Percentiles rank a stretch among this genome's conserved stretches.
phyloP scores from a whole-genome alignment of 2,329 filamentous ascomycete genomes.

The Ophiocordyceps camponoti-saundersi region DNA sequence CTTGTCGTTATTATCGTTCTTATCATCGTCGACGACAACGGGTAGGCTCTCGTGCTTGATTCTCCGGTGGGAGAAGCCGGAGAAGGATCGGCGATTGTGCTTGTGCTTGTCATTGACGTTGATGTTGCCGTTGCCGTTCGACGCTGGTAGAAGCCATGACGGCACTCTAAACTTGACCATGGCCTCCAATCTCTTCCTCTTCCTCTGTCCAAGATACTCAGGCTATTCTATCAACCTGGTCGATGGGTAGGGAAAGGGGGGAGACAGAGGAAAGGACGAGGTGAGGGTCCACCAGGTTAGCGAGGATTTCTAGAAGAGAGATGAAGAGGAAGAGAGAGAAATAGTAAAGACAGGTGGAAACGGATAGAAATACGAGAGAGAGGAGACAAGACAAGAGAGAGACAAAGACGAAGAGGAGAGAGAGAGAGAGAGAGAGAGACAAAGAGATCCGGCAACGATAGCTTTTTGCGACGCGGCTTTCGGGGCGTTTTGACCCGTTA shows the following conservation, averaged over 20 bases:
- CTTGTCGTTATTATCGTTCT: background rate
- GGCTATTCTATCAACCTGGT: background rate
- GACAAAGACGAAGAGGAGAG: too few species aligned
- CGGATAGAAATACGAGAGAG: too few species aligned
- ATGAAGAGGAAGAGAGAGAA: too few species aligned
- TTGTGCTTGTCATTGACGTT: constrained; percentile 12
- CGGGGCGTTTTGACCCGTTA: background rate
- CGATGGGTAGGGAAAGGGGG: background rate
- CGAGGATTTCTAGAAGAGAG: too few species aligned
- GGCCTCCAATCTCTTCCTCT: background rate
- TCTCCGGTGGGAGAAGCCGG: constrained; percentile 10
- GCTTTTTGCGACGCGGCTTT: too few species aligned
- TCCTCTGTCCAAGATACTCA: background rate
- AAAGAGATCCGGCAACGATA: too few species aligned
- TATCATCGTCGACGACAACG: background rate
- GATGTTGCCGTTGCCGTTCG: constrained; percentile 3
- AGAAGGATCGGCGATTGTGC: constrained; percentile 16
- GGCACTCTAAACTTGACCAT: constrained; percentile 19
- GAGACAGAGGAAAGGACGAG: too few species aligned
- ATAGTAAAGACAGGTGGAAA: too few species aligned
- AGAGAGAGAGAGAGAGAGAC: too few species aligned
- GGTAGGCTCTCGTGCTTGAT: constrained; percentile 6
- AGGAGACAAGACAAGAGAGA: too few species aligned
- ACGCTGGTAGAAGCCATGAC: constrained; percentile 15
- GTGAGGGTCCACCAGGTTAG: too few species aligned